Conservation (phyloP, 768 basidiomycete species). For the Leccinum pellstonianum region DNA sequence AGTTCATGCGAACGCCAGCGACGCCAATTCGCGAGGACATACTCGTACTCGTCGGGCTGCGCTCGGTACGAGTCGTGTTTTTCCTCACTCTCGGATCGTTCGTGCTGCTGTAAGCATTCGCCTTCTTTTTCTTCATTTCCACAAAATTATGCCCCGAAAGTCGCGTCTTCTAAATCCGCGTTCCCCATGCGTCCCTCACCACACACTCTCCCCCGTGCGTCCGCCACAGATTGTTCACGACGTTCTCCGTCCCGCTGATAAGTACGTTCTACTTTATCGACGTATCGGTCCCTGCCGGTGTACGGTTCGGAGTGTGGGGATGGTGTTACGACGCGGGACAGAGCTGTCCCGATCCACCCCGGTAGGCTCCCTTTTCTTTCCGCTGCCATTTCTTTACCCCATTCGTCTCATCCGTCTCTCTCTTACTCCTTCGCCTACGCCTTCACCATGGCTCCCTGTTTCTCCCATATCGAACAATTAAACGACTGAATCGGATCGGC, state of each 20-base stretch:
- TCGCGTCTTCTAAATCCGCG: not conserved
- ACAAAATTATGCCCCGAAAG: not conserved
- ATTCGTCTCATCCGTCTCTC: too few species aligned
- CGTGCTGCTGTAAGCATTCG: not conserved
- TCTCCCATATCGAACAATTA: not conserved
- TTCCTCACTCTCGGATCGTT: not conserved
- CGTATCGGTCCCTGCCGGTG: not conserved
- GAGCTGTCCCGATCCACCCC: not conserved
- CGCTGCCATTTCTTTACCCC: not conserved
- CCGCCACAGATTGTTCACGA: not conserved
- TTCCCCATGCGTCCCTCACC: not conserved
- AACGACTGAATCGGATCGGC: not conserved
- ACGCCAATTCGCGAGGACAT: not conserved
- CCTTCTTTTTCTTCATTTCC: not conserved
- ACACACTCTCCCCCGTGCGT: not conserved
- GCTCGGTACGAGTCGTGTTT: conserved; percentile 5
- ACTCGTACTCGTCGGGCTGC: not conserved
- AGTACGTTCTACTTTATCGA: not conserved
- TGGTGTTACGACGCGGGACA: not conserved
- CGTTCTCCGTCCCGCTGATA: not conserved
- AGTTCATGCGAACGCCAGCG: not conserved
- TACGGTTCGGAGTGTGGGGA: not conserved
- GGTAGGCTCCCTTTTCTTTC: not conserved
- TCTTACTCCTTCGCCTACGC: not conserved
- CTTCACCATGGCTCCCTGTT: not conserved